Evolutionary conservation across 306 rosid species (phyloP).

Genomic region (Cicer chorassanicum): DNA sequence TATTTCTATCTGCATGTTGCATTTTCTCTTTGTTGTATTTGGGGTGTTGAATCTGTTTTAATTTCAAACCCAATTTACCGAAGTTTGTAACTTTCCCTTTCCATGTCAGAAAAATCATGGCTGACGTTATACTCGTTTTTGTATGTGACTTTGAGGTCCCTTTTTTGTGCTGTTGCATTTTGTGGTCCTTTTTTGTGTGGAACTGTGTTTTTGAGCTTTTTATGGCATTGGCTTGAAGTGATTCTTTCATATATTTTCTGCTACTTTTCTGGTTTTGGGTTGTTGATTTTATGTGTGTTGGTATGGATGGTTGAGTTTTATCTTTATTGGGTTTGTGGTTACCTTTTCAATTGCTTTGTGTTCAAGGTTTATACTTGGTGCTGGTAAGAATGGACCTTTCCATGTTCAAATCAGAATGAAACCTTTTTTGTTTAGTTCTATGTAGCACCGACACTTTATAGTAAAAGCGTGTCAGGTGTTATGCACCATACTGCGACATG

Average conservation of each 20-base stretch:
- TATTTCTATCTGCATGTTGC: conserved; percentile 35
- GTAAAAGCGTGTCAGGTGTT: no score
- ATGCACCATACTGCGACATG: background rate
- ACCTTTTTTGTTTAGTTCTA: conserved; percentile 45
- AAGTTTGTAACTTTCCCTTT: conserved; percentile 38
- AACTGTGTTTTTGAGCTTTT: conserved; percentile 45
- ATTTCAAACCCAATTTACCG: conserved; percentile 28
- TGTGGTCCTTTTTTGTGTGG: conserved; percentile 19
- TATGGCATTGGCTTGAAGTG: conserved; percentile 58
- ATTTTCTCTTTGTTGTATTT: conserved; percentile 33
- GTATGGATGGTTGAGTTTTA: conserved; percentile 47
- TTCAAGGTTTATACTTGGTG: conserved; percentile 71
- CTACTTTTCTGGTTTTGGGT: conserved; percentile 4
- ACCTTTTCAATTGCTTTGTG: conserved; percentile 62
- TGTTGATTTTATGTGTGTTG: conserved; percentile 42
- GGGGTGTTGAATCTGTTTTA: conserved; percentile 28
- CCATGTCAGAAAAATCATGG: background rate
- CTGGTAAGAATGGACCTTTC: conserved; percentile 68
- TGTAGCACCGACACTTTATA: background rate
- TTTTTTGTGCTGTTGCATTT: conserved; percentile 39
- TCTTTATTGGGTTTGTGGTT: conserved; percentile 9
- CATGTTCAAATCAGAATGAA: conserved; percentile 57
- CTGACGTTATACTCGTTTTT: background rate
- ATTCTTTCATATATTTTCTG: conserved; percentile 3
- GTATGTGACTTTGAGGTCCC: conserved; percentile 28